Conservation (phyloP, 2,329 filamentous ascomycete genomes). For the Talaromyces piceae region DNA sequence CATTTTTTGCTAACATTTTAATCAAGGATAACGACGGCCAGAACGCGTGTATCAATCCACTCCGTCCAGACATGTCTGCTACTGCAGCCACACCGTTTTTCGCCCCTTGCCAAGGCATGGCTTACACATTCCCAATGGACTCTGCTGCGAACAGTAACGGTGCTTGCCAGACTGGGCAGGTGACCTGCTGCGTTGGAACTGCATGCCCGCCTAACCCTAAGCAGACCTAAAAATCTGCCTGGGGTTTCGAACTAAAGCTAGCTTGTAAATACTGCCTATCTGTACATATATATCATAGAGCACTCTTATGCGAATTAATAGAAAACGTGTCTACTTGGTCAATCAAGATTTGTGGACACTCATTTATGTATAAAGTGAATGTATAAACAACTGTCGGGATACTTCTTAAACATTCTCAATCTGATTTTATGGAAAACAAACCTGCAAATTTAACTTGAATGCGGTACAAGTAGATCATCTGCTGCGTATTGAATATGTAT, state of each 20-base stretch:
- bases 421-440: no score
- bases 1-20: not conserved
- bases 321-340: no score
- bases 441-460: no score
- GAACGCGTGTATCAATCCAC: constrained; percentile 8
- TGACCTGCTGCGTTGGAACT: constrained; percentile 7
- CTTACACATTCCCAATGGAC: constrained; percentile 9
- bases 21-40: constrained; percentile 5
- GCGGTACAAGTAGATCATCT: no score
- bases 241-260: no score
- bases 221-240: not conserved
- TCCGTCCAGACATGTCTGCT: not conserved
- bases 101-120: constrained; percentile 3
- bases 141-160: constrained; percentile 3
- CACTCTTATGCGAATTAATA: no score
- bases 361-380: no score
- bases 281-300: not conserved
- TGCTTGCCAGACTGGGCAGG: constrained; percentile 2
- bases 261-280: no score
- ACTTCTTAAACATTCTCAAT: no score
- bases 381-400: no score
- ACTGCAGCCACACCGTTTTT: constrained; percentile 3
- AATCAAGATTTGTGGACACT: no score
- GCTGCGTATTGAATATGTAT: no score
- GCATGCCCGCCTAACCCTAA: constrained; percentile 6